Evolutionary conservation across 805 yeast genomes (phyloP).

Genomic region (Candida sakaeoensis): DNA sequence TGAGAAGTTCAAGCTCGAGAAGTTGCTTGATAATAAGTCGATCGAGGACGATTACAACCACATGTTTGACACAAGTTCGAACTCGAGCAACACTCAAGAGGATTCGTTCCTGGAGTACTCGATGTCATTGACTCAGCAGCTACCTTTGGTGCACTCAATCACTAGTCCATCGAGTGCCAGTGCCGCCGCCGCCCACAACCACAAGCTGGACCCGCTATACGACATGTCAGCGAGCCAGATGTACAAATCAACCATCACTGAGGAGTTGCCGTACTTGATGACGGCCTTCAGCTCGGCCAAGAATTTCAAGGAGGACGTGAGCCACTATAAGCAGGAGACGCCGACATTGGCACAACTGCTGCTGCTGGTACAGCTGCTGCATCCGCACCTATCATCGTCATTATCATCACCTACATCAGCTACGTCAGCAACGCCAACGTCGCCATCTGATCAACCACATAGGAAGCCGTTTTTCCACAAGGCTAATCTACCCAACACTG

Average conservation of each 20-base stretch:
- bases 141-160: conserved; percentile 40
- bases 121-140: conserved; percentile 19
- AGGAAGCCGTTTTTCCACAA: conserved; percentile 19
- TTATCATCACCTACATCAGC: conserved; percentile 2
- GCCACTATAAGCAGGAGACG: conserved; percentile 20
- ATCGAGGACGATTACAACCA: conserved; percentile 4
- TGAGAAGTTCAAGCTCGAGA: conserved; percentile 45
- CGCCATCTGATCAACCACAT: not conserved
- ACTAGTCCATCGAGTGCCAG: conserved; percentile 26
- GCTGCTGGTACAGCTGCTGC: no score
- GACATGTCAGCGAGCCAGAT: conserved; percentile 4
- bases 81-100: conserved; percentile 10
- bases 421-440: conserved; percentile 1
- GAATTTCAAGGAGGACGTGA: conserved; percentile 50
- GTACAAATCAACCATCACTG: conserved; percentile 51
- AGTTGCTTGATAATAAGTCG: conserved; percentile 19
- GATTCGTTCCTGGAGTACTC: conserved; percentile 23
- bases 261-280: conserved; percentile 63
- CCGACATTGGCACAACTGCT: not conserved
- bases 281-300: conserved; percentile 64
- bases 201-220: conserved; percentile 2
- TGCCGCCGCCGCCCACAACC: not conserved
- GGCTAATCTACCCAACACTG: conserved; percentile 27
- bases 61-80: conserved; percentile 2
- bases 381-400: no score